These are phyloP conservation scores for Datura wrightii DNA, from an alignment of 257 asterid species.

Conservation along the genomic window DNA sequence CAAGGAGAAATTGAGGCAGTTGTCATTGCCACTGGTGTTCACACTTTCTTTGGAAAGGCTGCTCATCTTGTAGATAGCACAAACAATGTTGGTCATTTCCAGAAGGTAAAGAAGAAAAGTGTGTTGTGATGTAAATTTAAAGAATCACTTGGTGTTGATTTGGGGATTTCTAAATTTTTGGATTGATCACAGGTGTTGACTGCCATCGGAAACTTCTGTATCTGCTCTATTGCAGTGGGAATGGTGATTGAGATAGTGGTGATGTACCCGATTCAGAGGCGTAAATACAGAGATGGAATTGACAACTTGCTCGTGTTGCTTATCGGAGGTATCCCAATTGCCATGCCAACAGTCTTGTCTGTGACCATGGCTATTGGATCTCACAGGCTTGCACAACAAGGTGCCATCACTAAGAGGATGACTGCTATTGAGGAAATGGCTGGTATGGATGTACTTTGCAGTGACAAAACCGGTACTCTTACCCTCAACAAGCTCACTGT, in stretches of 20 bases:
- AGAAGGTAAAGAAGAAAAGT: slow-evolving; percentile 48
- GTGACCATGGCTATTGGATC: slow-evolving; percentile 99
- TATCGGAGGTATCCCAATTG: slow-evolving; percentile 76
- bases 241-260: too few species aligned
- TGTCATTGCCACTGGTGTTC: slow-evolving; percentile 93
- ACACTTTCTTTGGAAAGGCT: slow-evolving; percentile 95
- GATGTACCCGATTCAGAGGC: too few species aligned
- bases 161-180: not conserved
- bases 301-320: too few species aligned
- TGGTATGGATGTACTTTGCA: slow-evolving; percentile 95
- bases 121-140: not conserved
- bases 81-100: slow-evolving; percentile 93
- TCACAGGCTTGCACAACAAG: slow-evolving; percentile 85
- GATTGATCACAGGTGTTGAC: too few species aligned
- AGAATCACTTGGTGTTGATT: not conserved
- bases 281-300: too few species aligned
- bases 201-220: too few species aligned
- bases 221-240: too few species aligned
- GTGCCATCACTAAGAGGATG: slow-evolving; percentile 97
- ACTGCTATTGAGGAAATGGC: slow-evolving; percentile 99
- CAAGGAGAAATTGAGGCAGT: slow-evolving; percentile 94
- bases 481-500: slow-evolving; percentile 93
- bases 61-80: slow-evolving; percentile 98
- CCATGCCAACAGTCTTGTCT: slow-evolving; percentile 93
- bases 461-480: slow-evolving; percentile 93